These are phyloP conservation scores for Cyberlindnera misumaiensis DNA, from an alignment of 805 yeast species.

Conservation along the genomic window DNA sequence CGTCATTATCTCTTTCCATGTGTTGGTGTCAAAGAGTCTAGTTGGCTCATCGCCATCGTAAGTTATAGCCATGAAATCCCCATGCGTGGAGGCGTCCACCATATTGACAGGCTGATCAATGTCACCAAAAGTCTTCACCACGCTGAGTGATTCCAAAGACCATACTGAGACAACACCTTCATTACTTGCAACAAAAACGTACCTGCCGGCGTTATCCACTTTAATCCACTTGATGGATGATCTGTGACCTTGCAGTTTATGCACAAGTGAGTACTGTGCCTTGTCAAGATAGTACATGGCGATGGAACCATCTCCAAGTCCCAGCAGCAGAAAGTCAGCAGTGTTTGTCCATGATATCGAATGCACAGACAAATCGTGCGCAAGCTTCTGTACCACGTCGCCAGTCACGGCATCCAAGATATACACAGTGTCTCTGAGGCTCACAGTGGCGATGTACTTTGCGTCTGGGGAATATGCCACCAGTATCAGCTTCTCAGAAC, in stretches of 20 bases:
- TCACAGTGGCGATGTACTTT: constrained; percentile 35
- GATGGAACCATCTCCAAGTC: constrained; percentile 41
- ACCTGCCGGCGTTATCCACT: constrained; percentile 34
- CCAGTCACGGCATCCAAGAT: constrained; percentile 30
- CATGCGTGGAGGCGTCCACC: constrained; percentile 38
- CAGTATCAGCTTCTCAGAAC: constrained; percentile 22
- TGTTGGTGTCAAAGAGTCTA: constrained; percentile 30
- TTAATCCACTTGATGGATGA: constrained; percentile 41
- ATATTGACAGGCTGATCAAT: constrained; percentile 37
- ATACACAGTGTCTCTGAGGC: constrained; percentile 31
- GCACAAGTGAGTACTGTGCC: constrained; percentile 3
- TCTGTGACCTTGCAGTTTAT: constrained; percentile 38
- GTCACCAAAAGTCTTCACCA: constrained; percentile 29
- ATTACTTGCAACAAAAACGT: constrained; percentile 45
- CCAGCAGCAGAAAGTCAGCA: constrained; percentile 35
- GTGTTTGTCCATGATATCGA: constrained; percentile 28
- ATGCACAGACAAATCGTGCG: constrained; percentile 22
- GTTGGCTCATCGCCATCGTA: constrained; percentile 36
- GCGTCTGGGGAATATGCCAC: constrained; percentile 32
- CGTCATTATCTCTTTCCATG: constrained; percentile 18
- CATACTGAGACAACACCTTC: constrained; percentile 52
- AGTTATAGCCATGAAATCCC: constrained; percentile 37
- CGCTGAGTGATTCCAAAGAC: constrained; percentile 35
- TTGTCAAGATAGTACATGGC: constrained; percentile 10
- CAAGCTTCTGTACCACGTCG: constrained; percentile 22